Evolutionary conservation across 2,329 filamentous ascomycete genomes (phyloP).

Genomic region (Botrytis pseudocinerea): DNA sequence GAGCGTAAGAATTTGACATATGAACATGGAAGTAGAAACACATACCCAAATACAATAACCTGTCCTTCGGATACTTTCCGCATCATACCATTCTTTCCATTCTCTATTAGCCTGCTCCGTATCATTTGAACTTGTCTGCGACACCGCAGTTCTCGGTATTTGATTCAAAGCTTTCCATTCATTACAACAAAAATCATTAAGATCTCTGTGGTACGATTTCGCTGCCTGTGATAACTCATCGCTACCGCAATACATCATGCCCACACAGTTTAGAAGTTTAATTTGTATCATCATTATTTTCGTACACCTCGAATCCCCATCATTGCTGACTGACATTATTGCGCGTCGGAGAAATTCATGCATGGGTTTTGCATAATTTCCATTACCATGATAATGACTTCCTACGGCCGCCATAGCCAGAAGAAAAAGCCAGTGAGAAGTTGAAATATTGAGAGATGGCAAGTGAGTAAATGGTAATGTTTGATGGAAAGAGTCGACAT

Average conservation of each 20-base stretch:
- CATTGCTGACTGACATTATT: background rate
- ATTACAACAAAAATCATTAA: background rate
- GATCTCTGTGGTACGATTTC: background rate
- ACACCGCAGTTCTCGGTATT: background rate
- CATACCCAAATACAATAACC: conserved; percentile 48
- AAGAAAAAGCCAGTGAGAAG: conserved; percentile 45
- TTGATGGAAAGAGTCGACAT: conserved; percentile 44
- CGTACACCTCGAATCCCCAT: background rate
- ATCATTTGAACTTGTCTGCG: background rate
- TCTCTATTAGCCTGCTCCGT: conserved; percentile 18
- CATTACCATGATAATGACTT: conserved; percentile 41
- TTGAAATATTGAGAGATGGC: conserved; percentile 24
- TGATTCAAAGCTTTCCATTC: conserved; percentile 3
- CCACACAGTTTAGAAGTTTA: conserved; percentile 1
- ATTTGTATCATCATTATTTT: background rate
- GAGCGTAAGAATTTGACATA: background rate
- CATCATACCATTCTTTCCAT: conserved; percentile 44
- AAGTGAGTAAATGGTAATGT: conserved; percentile 10
- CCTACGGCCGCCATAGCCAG: conserved; percentile 46
- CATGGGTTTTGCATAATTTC: conserved; percentile 32
- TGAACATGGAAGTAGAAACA: conserved; percentile 10
- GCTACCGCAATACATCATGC: conserved; percentile 1
- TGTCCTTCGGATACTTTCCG: conserved; percentile 44
- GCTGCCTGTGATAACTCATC: background rate
- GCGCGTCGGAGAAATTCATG: conserved; percentile 8